Percentiles rank a stretch among this genome's conserved stretches.
Conservation (phyloP, 1,284 basidiomycete species). For the Sanghuangporus baumii region DNA sequence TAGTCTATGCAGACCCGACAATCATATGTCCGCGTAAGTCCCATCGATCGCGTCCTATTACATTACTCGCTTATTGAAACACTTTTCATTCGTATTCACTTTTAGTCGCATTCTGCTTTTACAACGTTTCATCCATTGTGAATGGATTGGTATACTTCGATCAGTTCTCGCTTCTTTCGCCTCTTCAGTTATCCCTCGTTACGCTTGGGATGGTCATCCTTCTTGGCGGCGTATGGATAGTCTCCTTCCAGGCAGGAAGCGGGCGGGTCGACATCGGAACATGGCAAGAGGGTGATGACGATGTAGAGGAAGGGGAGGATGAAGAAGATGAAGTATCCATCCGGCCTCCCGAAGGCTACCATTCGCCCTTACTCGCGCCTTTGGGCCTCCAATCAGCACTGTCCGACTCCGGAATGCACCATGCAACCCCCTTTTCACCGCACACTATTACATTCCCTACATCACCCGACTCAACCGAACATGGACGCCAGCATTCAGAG, state of each 20-base stretch:
- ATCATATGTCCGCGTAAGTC: conserved; percentile 83
- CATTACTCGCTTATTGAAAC: background rate
- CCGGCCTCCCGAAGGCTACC: conserved; percentile 8
- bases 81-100: conserved; percentile 3
- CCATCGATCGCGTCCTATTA: background rate
- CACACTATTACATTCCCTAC: conserved; percentile 14
- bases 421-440: background rate
- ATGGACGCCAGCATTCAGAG: background rate
- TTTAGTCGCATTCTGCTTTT: conserved; percentile 90
- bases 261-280: conserved; percentile 46
- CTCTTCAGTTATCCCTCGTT: conserved; percentile 70
- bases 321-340: conserved; percentile 12
- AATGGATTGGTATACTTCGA: conserved; percentile 89
- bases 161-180: conserved; percentile 73
- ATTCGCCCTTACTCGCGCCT: conserved; percentile 30
- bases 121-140: conserved; percentile 88
- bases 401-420: conserved; percentile 8
- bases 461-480: background rate
- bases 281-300: conserved; percentile 44
- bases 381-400: conserved; percentile 23
- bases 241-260: conserved; percentile 60
- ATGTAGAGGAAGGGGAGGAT: conserved; percentile 27
- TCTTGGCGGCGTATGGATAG: conserved; percentile 87
- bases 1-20: conserved; percentile 82
- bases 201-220: conserved; percentile 76